phyloP scores from a whole-genome alignment of 2,329 filamentous ascomycete species.

The Parasarocladium wereldwijsianum region DNA sequence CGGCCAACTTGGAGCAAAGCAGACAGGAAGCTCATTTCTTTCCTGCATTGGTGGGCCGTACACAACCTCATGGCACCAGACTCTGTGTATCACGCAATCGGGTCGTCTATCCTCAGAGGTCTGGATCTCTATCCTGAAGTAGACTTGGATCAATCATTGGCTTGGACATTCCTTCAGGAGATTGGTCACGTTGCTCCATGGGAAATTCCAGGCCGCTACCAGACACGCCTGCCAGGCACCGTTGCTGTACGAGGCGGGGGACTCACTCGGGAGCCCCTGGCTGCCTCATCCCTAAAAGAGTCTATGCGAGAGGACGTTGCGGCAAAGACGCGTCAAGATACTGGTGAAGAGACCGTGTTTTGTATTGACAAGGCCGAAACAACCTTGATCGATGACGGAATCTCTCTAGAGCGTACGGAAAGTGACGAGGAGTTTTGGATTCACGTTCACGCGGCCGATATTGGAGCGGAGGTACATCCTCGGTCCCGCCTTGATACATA shows the following conservation, averaged over 20 bases:
- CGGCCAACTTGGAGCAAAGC: conserved; percentile 14
- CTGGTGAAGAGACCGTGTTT: conserved; percentile 40
- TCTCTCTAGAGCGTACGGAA: conserved; percentile 51
- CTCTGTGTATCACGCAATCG: conserved; percentile 44
- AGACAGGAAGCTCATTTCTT: conserved; percentile 41
- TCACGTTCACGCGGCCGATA: conserved; percentile 66
- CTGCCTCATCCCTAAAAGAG: conserved; percentile 12
- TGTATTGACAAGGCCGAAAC: conserved; percentile 58
- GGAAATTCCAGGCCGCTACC: conserved; percentile 53
- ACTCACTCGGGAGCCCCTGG: conserved; percentile 20
- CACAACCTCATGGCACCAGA: conserved; percentile 35
- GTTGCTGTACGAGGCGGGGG: conserved; percentile 26
- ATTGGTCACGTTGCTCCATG: conserved; percentile 56
- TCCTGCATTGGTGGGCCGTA: conserved; percentile 55
- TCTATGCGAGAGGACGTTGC: conserved; percentile 28
- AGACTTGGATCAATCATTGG: conserved; percentile 24
- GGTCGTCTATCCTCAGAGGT: conserved; percentile 48
- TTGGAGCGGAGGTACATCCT: conserved; percentile 52
- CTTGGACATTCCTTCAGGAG: conserved; percentile 60
- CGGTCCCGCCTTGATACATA: conserved; percentile 42
- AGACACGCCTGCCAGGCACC: conserved; percentile 36
- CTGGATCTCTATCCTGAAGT: conserved; percentile 42
- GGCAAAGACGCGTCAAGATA: conserved; percentile 41
- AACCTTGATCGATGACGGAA: conserved; percentile 62
- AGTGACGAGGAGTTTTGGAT: conserved; percentile 50